These are phyloP conservation scores for Umbilicaria muhlenbergii DNA, from an alignment of 495 filamentous ascomycete species.

Conservation along the genomic window DNA sequence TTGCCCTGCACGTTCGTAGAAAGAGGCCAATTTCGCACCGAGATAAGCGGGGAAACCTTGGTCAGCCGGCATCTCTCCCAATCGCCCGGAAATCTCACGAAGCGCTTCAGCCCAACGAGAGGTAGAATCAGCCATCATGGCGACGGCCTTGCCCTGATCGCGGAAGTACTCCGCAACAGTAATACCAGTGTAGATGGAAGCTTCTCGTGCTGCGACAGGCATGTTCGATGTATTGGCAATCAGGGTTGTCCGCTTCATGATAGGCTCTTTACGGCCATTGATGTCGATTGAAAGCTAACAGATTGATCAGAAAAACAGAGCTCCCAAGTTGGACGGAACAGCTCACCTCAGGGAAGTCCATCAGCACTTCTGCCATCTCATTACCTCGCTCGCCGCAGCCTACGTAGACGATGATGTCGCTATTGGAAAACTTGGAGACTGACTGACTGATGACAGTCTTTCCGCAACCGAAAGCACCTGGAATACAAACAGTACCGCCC, in stretches of 20 bases:
- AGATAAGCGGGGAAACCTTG: slow-evolving; percentile 99
- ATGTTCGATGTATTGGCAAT: slow-evolving; percentile 99
- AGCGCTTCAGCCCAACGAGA: slow-evolving; percentile 98
- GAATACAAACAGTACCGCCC: slow-evolving; percentile 94
- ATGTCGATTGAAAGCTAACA: slow-evolving; percentile 70
- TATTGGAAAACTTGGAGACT: slow-evolving; percentile 99
- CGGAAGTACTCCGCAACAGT: slow-evolving; percentile 97
- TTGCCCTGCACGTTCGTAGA: slow-evolving; percentile 96
- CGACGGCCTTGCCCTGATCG: slow-evolving; percentile 93
- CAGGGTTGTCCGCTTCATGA: slow-evolving; percentile 98
- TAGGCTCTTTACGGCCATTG: slow-evolving; percentile 85
- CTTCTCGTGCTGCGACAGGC: slow-evolving; percentile 96
- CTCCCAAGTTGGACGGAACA: not conserved
- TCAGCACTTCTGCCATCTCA: slow-evolving; percentile 99
- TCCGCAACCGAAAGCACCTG: slow-evolving; percentile 95
- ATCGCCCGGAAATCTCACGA: slow-evolving; percentile 95
- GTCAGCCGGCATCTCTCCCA: slow-evolving; percentile 99
- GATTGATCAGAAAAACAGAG: slow-evolving; percentile 1
- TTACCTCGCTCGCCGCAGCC: slow-evolving; percentile 97
- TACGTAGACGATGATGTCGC: slow-evolving; percentile 97
- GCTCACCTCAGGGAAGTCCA: slow-evolving; percentile 85
- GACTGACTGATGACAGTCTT: slow-evolving; percentile 99
- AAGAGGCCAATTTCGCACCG: slow-evolving; percentile 89
- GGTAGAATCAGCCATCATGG: slow-evolving; percentile 99
- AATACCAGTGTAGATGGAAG: slow-evolving; percentile 98